Percentiles rank a stretch among this genome's conserved stretches.
Evolutionary conservation across 192 early-diverging fungal species (phyloP).

Genomic region (Umbelopsis isabellina): DNA sequence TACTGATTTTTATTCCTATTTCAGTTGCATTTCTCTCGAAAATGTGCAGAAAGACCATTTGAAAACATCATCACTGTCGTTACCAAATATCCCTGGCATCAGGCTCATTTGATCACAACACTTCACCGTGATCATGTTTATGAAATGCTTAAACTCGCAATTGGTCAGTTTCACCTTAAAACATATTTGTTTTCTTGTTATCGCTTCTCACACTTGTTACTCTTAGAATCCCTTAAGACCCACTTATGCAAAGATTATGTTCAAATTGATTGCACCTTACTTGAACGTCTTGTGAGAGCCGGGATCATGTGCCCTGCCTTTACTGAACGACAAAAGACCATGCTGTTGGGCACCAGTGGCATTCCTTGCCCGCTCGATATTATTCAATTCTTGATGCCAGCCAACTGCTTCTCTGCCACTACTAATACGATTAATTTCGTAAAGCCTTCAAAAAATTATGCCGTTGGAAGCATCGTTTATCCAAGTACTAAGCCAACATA

Average conservation of each 20-base stretch:
- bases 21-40: slow-evolving; percentile 13
- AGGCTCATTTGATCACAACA: slow-evolving; percentile 56
- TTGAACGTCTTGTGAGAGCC: slow-evolving; percentile 58
- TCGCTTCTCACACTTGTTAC: neutral
- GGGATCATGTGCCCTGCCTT: slow-evolving; percentile 74
- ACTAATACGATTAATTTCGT: neutral
- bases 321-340: slow-evolving; percentile 75
- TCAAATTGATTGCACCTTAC: slow-evolving; percentile 58
- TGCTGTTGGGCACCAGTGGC: slow-evolving; percentile 45
- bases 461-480: neutral
- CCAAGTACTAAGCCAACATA: neutral
- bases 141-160: slow-evolving; percentile 61
- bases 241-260: slow-evolving; percentile 63
- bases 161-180: slow-evolving; percentile 27
- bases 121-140: slow-evolving; percentile 54
- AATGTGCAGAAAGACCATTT: slow-evolving; percentile 73
- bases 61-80: slow-evolving; percentile 77
- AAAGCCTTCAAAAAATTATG: neutral
- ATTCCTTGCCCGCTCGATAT: slow-evolving; percentile 10
- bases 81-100: slow-evolving; percentile 76
- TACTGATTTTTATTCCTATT: neutral
- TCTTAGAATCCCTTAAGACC: slow-evolving; percentile 60
- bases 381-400: neutral
- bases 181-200: neutral
- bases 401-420: slow-evolving; percentile 2